phyloP scores from a whole-genome alignment of 2,329 filamentous ascomycete species.

The Fusarium subglutinans region DNA sequence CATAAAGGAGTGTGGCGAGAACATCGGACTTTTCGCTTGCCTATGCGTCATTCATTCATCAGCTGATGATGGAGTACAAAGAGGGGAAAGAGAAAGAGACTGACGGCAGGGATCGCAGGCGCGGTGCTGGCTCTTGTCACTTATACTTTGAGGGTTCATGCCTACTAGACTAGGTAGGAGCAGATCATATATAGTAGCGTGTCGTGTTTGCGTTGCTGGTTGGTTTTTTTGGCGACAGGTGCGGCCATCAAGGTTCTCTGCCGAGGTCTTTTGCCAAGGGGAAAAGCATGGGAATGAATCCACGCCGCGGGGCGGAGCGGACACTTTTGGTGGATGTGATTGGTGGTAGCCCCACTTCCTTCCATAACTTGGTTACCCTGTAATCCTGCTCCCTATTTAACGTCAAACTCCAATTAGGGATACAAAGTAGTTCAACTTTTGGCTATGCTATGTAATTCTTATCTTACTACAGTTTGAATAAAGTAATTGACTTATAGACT shows the following conservation, averaged over 20 bases:
- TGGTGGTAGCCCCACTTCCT: background rate
- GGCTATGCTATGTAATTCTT: too few species aligned
- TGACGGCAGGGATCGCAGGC: conserved; percentile 29
- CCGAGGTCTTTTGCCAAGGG: conserved; percentile 3
- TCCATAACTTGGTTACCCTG: background rate
- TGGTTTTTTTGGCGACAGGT: background rate
- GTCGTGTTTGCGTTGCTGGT: background rate
- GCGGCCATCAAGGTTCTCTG: conserved; percentile 26
- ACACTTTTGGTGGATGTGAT: background rate
- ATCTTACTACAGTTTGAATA: rapidly evolving
- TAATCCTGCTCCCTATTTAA: background rate
- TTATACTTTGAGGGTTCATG: conserved; percentile 23
- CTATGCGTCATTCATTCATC: conserved; percentile 17
- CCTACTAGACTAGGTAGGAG: background rate
- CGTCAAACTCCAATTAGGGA: background rate
- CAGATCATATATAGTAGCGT: background rate
- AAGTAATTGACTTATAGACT: background rate
- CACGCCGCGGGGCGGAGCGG: background rate
- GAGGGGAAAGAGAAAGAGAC: background rate
- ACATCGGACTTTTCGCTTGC: conserved; percentile 28
- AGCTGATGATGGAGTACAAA: background rate
- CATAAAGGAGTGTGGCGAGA: conserved; percentile 25
- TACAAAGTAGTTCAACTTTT: rapidly evolving
- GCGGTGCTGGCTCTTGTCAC: conserved; percentile 28
- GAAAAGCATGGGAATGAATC: background rate